Base-by-base conservation (phyloP, 305 asterid genomes). In the Ajuga reptans region DNA sequence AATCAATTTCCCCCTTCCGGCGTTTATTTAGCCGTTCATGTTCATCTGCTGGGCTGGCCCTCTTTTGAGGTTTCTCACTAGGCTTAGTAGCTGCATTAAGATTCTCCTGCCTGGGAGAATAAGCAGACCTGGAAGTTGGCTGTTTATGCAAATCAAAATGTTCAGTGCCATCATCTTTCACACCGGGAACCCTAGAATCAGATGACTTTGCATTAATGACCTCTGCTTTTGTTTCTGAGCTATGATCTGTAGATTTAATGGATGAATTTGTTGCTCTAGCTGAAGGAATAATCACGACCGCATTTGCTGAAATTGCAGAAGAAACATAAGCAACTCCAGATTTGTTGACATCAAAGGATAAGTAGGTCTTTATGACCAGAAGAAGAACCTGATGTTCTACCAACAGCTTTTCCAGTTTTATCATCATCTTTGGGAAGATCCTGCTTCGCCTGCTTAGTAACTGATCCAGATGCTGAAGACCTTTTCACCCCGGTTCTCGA, bases 41-140 rank as follows among this genome's bases (percentile, higher is more conserved):
- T 41, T 91, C 97, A 74, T 89, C 98, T 37, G 87, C 80, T 45
- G 98, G 94, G 77, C 96, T 89, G 58, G 85, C 77, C 77, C 99
- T 84, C 83, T 89, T 94, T 73, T 85, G 94, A 56, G 83, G 81
- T 79, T 88, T 91, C 66, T 91, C 99, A 52, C 66, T 72, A 56
- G 91, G 73, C 74, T 84, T 94, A 2, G 84, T 59, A 29, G 84
- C 59, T 56, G 81, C 64, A 54, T 57, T 65, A 66, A 77, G 74
- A 77, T 76, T 79, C 36, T 92, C 98, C 73, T 80, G 91, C 62
- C 88, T 67, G 37, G 99, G 96, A 63, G 99, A 94, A 83, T 84
- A 89, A 73, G 75, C 71, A 9, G 84, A 72, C 81, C 92, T 83
- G 64, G 89, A 80, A 51, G 88, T 68, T 57, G 83, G 61, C 60